These are phyloP conservation scores for Syzygium syzygioides DNA, from an alignment of 441 rosid genomes.

Conservation along the genomic window DNA sequence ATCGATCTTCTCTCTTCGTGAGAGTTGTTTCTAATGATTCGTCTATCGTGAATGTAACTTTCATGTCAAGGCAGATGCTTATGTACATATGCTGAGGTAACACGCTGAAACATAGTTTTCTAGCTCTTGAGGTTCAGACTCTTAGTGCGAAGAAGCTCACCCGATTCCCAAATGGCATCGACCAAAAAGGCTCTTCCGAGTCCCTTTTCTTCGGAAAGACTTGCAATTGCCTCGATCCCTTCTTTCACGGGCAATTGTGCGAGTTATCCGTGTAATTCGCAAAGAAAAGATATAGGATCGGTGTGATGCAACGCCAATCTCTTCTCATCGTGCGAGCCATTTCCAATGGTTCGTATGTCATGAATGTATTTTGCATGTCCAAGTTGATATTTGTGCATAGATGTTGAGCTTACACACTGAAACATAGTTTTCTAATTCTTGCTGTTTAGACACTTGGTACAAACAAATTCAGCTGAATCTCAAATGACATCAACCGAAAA, in stretches of 20 bases:
- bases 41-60: not conserved
- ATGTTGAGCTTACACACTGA: rapidly evolving
- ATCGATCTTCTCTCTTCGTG: not conserved
- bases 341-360: rapidly evolving
- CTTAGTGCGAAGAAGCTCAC: no score
- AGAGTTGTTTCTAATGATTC: not conserved
- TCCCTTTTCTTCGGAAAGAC: no score
- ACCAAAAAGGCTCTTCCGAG: no score
- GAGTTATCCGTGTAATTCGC: not conserved
- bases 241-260: rapidly evolving
- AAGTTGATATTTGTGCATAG: not conserved
- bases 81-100: rapidly evolving
- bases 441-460: not conserved
- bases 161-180: not conserved
- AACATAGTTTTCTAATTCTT: not conserved
- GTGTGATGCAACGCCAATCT: not conserved
- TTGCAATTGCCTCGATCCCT: not conserved
- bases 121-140: not conserved
- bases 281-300: not conserved
- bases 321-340: rapidly evolving
- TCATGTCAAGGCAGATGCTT: not conserved
- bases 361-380: not conserved
- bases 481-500: not conserved
- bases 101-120: rapidly evolving
- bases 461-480: not conserved